Base-by-base conservation (phyloP, 441 rosid species). In the Breynia disticha region DNA sequence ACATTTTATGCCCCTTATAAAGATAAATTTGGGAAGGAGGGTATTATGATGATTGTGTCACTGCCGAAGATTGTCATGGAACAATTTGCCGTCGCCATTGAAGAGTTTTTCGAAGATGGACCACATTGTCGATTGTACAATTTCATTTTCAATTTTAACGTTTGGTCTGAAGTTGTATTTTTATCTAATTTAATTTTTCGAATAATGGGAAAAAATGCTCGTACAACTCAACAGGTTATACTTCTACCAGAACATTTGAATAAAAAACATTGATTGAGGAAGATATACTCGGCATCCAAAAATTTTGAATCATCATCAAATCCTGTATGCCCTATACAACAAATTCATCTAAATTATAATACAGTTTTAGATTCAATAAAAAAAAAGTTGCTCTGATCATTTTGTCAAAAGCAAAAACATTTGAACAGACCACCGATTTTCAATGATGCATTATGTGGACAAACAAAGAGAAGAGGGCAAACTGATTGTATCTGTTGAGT, bases 1-100 rank as follows among this genome's bases (percentile, higher is more conserved):
- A 69, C 74, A 54, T 65, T 65, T 54, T 51, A 14, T 4, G 14
- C 60, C 17, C 19, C 62, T 1, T 37, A 18, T 45, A 22, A 39
- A 59, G 70, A 64, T 32, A 49, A 57, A 50, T 53, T 59, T 9
- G 69, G 74, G 16, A 71, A 50, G 32, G 68, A 45, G 0, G 82
- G 74, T n/a, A 52, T 59, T 19, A 38, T 52, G 16, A 62, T 73
- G 20, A 67, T 70, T 0, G 48, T 78, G 35, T 3, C 35, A 28
- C 8, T 28, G 35, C 35, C 35, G 8, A 28, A 4, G 32, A 24
- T 24, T 24, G 35, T 28, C 7, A 28, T 28, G 35, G 35, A 28
- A 28, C 35, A 9, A 0, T 28, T 1, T 28, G 35, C 35, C 35
- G 8, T 28, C 8, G 35, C 35, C 35, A 28, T 28, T 28, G 35